Evolutionary conservation across 352 stramenopile species (phyloP).

Genomic region (Phytopythium montanum): DNA sequence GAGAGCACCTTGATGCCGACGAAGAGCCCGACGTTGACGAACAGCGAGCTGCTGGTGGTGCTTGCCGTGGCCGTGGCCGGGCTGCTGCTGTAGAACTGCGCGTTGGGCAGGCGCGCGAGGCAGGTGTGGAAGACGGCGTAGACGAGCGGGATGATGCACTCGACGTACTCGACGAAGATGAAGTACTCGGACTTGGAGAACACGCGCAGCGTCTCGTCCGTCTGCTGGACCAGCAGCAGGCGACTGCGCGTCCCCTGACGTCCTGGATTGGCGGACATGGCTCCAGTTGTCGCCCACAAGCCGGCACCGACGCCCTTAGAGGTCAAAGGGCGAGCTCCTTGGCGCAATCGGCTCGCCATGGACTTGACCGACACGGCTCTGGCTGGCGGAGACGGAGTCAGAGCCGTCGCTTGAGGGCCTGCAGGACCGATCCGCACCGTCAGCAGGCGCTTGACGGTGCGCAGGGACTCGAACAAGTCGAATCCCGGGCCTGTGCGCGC

Average conservation of each 20-base stretch:
- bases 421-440: not conserved
- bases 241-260: not conserved
- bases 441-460: not conserved
- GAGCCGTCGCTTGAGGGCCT: not conserved
- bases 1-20: conserved; percentile 14
- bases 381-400: no score
- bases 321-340: no score
- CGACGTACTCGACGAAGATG: conserved; percentile 22
- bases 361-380: not conserved
- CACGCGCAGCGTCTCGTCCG: conserved; percentile 6
- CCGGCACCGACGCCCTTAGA: not conserved
- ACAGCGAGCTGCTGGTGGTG: not conserved
- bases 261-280: not conserved
- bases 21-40: conserved; percentile 19
- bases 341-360: not conserved
- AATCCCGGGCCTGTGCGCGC: not conserved
- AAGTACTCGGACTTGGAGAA: conserved; percentile 21
- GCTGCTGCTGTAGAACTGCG: conserved; percentile 9
- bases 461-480: not conserved
- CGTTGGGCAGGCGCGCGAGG: conserved; percentile 12
- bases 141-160: conserved; percentile 21
- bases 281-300: no score
- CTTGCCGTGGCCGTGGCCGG: conserved; percentile 4
- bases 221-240: not conserved
- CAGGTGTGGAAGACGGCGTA: conserved; percentile 18